Base-by-base conservation (phyloP, 2,329 filamentous ascomycete species). In the Daldinia sp. region DNA sequence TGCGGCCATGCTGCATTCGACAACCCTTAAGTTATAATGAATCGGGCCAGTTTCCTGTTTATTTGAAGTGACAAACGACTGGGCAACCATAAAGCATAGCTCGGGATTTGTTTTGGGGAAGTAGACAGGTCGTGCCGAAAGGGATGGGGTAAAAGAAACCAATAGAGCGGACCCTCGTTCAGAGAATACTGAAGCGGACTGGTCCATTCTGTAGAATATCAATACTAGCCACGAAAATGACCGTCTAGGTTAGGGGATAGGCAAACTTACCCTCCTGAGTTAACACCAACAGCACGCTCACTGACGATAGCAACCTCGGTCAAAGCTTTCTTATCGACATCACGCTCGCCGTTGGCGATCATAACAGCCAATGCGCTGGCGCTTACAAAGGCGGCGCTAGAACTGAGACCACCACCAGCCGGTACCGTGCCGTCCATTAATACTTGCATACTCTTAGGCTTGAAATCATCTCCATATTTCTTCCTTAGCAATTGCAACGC, bases 21-120 rank as follows among this genome's bases (percentile, higher is more conserved):
- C 95, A 1, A 99, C 95, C 25, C 95, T 90, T 21, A 99, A 86
- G 77, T 99, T 99, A 83, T 98, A 99, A 83, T 94, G 93, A 67
- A 96, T 89, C 0, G 94, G 94, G 0, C 90, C 95, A 1, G 94
- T 97, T 64, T 94, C 91, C 74, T 95, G 92, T 80, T 99, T 99
- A 82, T 98, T 94, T 4, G 94, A 92, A 13, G 90, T 90, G 63
- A 99, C 91, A 76, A 97, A 97, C 62, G 91, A 96, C 76, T 99
- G 95, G 6, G 94, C 94, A 68, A 97, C 93, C 67, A 99, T 84
- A 77, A 99, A 98, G 69, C 89, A 93, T 56, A 97, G 85, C 70
- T 96, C 92, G 1, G 93, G 92, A 45, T 87, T 83, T 3, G 93
- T 92, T 58, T 87, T 85, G 11, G 94, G 94, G 76, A 99, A 93